Conservation (phyloP, 805 yeast species). For the Metschnikowia cerradonensis region DNA sequence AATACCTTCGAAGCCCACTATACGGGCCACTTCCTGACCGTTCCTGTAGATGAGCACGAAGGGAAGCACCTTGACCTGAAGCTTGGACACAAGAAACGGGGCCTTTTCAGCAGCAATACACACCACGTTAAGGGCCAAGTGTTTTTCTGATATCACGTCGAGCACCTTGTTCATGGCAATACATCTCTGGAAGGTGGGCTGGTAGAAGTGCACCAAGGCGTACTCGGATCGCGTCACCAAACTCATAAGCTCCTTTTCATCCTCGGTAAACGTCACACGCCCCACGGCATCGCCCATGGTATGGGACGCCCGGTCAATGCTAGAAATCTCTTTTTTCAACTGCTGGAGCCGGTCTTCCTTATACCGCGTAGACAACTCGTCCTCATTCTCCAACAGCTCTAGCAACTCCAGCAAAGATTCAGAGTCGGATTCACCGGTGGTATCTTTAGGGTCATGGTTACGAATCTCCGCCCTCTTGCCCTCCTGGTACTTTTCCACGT, state of each 20-base stretch:
- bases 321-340: slow-evolving; percentile 42
- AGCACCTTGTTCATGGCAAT: slow-evolving; percentile 48
- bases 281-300: slow-evolving; percentile 35
- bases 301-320: slow-evolving; percentile 22
- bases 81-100: slow-evolving; percentile 65
- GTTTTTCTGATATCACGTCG: slow-evolving; percentile 49
- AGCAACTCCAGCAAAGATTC: slow-evolving; percentile 38
- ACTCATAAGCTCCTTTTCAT: slow-evolving; percentile 57
- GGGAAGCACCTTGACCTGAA: slow-evolving; percentile 66
- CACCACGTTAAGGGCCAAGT: slow-evolving; percentile 50
- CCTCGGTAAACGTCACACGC: slow-evolving; percentile 26
- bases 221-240: slow-evolving; percentile 38
- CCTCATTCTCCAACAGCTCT: slow-evolving; percentile 44
- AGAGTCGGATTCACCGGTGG: slow-evolving; percentile 33
- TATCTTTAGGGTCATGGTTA: slow-evolving; percentile 7
- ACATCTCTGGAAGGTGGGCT: slow-evolving; percentile 60
- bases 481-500: slow-evolving; percentile 46
- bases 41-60: slow-evolving; percentile 57
- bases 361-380: slow-evolving; percentile 38
- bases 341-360: slow-evolving; percentile 64
- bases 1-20: slow-evolving; percentile 68
- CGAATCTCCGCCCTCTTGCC: slow-evolving; percentile 22
- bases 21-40: slow-evolving; percentile 55
- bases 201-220: slow-evolving; percentile 56
- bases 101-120: slow-evolving; percentile 59